phyloP scores from a whole-genome alignment of 2,329 filamentous ascomycete species.

The Penicillium sp. region DNA sequence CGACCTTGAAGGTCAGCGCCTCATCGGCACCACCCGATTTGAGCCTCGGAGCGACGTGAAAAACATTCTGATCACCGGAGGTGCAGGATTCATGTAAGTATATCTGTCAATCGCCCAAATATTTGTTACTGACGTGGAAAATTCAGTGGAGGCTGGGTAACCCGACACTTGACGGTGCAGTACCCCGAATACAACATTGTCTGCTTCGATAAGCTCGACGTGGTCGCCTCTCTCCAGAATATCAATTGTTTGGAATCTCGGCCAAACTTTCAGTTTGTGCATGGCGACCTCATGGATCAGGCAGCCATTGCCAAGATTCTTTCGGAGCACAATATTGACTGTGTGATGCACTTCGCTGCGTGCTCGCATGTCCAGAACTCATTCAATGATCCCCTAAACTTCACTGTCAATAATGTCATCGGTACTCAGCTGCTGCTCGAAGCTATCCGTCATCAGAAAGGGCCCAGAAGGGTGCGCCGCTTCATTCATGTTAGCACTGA shows the following conservation, averaged over 20 bases:
- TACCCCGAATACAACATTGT: conserved; percentile 77
- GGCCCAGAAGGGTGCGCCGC: conserved; percentile 52
- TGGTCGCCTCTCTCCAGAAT: conserved; percentile 79
- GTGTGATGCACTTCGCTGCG: conserved; percentile 81
- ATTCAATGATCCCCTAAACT: conserved; percentile 78
- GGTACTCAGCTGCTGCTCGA: conserved; percentile 82
- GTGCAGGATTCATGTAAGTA: conserved; percentile 79
- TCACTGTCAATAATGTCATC: conserved; percentile 78
- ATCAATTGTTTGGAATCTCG: conserved; percentile 66
- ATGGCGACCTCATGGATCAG: conserved; percentile 74
- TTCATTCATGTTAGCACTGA: conserved; percentile 85
- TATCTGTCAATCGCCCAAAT: not conserved
- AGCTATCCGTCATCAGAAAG: conserved; percentile 67
- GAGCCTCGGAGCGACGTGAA: conserved; percentile 44
- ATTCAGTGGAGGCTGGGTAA: conserved; percentile 74
- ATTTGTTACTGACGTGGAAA: not conserved
- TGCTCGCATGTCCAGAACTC: conserved; percentile 80
- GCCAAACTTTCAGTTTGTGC: conserved; percentile 75
- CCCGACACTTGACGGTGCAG: conserved; percentile 72
- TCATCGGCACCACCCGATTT: not conserved
- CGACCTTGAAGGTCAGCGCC: not conserved
- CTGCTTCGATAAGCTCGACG: conserved; percentile 82
- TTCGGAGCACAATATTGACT: conserved; percentile 71
- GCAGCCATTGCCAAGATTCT: conserved; percentile 69
- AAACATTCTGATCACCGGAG: conserved; percentile 82